A percentile compares a stretch with the other conserved stretches of the same genome.
Evolutionary conservation across 2,329 filamentous ascomycete genomes (phyloP).

Genomic region (Aspergillus tubingensis): DNA sequence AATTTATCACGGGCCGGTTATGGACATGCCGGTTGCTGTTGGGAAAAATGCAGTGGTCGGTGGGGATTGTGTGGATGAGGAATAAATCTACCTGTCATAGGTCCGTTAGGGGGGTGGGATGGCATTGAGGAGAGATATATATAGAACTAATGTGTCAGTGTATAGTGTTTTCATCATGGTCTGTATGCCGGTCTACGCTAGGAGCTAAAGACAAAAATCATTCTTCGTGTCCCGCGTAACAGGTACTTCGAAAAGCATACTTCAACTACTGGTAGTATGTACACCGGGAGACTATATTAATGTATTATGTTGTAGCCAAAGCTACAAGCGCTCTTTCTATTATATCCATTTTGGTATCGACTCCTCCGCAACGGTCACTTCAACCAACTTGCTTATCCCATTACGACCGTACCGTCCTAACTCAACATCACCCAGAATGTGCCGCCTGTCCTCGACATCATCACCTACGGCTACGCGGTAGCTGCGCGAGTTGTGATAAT

Average conservation of each 20-base stretch:
- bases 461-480: neutral
- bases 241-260: no score
- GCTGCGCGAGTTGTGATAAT: neutral
- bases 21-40: neutral
- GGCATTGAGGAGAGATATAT: neutral
- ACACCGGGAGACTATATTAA: no score
- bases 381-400: neutral
- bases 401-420: neutral
- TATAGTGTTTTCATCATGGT: neutral
- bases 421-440: neutral
- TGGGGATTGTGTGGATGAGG: neutral
- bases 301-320: no score
- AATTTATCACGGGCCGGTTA: constrained; percentile 33
- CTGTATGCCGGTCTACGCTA: no score
- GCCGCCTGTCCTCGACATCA: neutral
- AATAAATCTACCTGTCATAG: no score
- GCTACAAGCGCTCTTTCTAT: neutral
- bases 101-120: no score
- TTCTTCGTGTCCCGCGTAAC: no score
- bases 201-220: no score
- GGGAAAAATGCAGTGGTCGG: neutral
- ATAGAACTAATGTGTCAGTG: neutral
- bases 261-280: no score
- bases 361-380: neutral
- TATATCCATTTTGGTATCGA: neutral